Evolutionary conservation across 2,329 filamentous ascomycete genomes (phyloP), one percentile per base, ranked within the genome.

Genomic region (Pleurostoma richardsiae): DNA sequence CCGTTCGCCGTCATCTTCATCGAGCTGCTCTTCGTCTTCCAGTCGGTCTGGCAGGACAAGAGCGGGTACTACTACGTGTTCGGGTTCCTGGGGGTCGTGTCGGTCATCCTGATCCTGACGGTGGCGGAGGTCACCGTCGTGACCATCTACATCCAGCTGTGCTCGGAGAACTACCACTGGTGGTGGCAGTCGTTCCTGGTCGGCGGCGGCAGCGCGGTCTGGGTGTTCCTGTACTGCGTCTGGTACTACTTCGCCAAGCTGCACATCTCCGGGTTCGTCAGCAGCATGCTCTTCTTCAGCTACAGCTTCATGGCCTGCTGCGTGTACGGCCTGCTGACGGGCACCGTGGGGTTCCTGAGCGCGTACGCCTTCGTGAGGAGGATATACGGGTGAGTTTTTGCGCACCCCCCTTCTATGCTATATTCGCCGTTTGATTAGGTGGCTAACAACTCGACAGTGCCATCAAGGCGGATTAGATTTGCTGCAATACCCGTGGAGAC

Each of bases 41-140:
- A 90, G 68, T 90, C 86, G 42, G 66, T 95, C 31, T 94, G 89
- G 87, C 86, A 91, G 64, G 90, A 95, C 67, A 95, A 95, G 72
- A 90, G 83, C 59, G 88, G 88, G 5, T 95, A 91, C 66, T 95
- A 95, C 68, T 95, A 95, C 65, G 84, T 95, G 27, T 95, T 94
- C 61, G 90, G 90, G 8, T 95, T 92, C 70, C 67, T 94, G 52
- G 83, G 84, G 6, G 82, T 90, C 11, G 85, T 94, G 7, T 83
- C 76, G 28, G 70, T 80, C 8, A 86, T 94, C 48, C 69, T 94
- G 6, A 74, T 90, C 30, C 66, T 94, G 39, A 90, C 88, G 1
- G 81, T 95, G 30, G 82, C 88, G 55, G 88, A 94, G 68, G 88
- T 91, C 44, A 91, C 88, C 1, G 80, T 95, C 27, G 88, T 95